Evolutionary conservation across 306 rosid genomes (phyloP), one percentile per base, ranked within the genome.

Genomic region (Sindora glabra): DNA sequence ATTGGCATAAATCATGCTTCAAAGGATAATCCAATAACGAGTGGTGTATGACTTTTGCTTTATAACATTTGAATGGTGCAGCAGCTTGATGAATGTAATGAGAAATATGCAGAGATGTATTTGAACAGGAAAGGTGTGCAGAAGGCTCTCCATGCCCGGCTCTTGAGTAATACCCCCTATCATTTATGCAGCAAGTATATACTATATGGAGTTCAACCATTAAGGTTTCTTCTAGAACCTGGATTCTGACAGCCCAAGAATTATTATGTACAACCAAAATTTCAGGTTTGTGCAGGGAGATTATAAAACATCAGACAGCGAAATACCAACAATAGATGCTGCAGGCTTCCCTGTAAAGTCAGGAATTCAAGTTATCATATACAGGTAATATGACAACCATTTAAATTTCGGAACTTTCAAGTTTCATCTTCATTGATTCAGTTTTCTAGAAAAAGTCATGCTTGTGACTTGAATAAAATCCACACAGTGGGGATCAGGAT

Each of bases 71-170:
- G n/a, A n/a, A 53, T 44, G 8, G 11, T 29, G 34, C 9, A 74
- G 72, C 67, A 71, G 62, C 29, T 57, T 32, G 92, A 74, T 69
- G 78, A 73, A 10, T 81, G 88, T 69, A 54, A 47, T 6, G 48
- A 59, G 44, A 75, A 81, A 64, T 60, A 85, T 60, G 64, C 69
- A 15, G 59, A 53, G 24, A 58, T 18, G 4, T 79, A 85, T 17
- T 68, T 81, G 48, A 85, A 85, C 74, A 60, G 85, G 27, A 68
- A 71, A 72, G 85, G 76, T 26, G 88, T 81, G 46, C 84, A 61
- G 57, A 57, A 48, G 12, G 85, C 87, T 41, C 77, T 84, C 10
- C 87, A 78, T 68, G 85, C 85, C 24, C 64, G 56, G 36, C 74
- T 84, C 23, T 68, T 76, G 10, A 73, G 81, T n/a, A n/a, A n/a